phyloP scores from a whole-genome alignment of 225 moss, liverwort and hornwort species.

The Straminergon stramineum region DNA sequence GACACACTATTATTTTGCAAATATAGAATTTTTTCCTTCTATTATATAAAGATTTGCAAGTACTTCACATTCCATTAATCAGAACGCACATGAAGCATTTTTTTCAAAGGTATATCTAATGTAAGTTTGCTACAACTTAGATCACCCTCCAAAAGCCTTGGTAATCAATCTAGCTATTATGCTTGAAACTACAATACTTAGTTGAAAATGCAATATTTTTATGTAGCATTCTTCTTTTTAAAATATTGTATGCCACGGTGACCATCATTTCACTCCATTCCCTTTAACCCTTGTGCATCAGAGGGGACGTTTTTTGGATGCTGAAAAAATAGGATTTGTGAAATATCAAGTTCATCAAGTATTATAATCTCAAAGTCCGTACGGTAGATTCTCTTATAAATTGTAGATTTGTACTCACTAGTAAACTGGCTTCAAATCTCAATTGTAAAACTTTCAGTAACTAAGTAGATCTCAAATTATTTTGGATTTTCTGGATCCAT shows the following conservation, averaged over 20 bases:
- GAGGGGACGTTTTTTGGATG: no score
- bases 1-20: background rate
- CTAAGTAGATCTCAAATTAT: no score
- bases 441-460: no score
- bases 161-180: background rate
- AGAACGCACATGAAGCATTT: rapidly evolving
- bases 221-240: background rate
- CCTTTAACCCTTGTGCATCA: no score
- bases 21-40: background rate
- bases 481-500: no score
- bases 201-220: background rate
- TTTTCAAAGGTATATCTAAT: background rate
- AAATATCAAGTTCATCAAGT: no score
- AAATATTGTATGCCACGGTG: rapidly evolving
- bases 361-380: no score
- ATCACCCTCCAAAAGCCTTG: rapidly evolving
- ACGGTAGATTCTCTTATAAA: no score
- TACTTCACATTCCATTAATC: background rate
- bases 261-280: background rate
- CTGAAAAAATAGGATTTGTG: no score
- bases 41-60: background rate
- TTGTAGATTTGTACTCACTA: no score
- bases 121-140: background rate
- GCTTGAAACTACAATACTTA: background rate
- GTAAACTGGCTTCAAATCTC: no score